Conservation (phyloP, 2,329 filamentous ascomycete species). For the Thelonectria olida region DNA sequence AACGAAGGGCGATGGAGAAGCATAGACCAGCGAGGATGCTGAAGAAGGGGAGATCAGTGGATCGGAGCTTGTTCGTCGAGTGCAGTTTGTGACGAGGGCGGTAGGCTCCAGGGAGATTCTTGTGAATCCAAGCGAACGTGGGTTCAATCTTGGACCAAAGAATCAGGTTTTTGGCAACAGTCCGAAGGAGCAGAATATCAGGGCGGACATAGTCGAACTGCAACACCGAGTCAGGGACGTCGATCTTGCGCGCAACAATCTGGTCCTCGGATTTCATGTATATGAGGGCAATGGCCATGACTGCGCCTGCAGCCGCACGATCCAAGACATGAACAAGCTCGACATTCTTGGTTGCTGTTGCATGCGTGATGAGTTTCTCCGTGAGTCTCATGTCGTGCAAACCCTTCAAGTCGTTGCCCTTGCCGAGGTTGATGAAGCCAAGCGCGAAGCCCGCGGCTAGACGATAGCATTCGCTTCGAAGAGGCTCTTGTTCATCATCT, state of each 20-base stretch:
- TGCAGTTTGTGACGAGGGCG: constrained; percentile 68
- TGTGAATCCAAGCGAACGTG: constrained; percentile 77
- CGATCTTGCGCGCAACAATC: constrained; percentile 87
- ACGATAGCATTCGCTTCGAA: constrained; percentile 95
- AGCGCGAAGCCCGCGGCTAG: constrained; percentile 93
- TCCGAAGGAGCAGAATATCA: constrained; percentile 89
- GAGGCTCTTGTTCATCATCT: constrained; percentile 82
- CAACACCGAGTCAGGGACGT: constrained; percentile 87
- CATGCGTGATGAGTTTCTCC: constrained; percentile 85
- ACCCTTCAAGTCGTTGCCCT: constrained; percentile 86
- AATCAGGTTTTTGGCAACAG: constrained; percentile 88
- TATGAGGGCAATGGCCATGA: constrained; percentile 88
- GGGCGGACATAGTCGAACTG: constrained; percentile 97
- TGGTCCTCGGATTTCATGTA: constrained; percentile 97
- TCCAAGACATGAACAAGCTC: constrained; percentile 93
- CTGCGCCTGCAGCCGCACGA: constrained; percentile 90
- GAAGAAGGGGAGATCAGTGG: constrained; percentile 89
- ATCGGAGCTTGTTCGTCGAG: constrained; percentile 70
- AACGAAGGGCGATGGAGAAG: constrained; percentile 79
- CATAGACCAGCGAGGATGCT: constrained; percentile 91
- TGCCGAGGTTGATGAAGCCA: constrained; percentile 93
- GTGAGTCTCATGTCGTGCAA: constrained; percentile 94
- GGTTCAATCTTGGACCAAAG: constrained; percentile 88
- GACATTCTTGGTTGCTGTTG: constrained; percentile 89
- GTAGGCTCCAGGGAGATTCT: constrained; percentile 77